Evolutionary conservation across 371 early-diverging fungal species (phyloP).

Genomic region (Actinomortierella wolfii): DNA sequence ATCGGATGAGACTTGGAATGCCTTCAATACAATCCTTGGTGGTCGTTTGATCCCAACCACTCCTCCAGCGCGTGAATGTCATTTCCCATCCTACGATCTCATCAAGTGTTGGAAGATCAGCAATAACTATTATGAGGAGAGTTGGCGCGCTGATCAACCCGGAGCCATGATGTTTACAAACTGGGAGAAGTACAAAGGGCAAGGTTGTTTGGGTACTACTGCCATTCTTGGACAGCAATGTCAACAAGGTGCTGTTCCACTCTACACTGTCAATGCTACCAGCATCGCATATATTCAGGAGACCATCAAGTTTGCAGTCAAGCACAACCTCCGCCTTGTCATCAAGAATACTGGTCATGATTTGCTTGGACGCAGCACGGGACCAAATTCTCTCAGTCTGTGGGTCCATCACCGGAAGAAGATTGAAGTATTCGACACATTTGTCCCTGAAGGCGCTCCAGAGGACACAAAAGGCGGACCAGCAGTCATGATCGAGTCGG

Average conservation of each 20-base stretch:
- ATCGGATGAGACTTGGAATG: constrained; percentile 6
- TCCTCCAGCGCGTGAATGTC: constrained; percentile 21
- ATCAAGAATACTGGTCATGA: constrained; percentile 52
- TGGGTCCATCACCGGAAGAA: constrained; percentile 42
- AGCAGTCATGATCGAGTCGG: no score
- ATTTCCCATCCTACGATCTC: constrained; percentile 21
- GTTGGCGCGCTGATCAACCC: constrained; percentile 14
- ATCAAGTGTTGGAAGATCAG: constrained; percentile 16
- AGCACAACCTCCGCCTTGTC: constrained; percentile 34
- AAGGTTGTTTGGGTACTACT: no score
- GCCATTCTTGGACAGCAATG: no score
- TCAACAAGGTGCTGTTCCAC: no score
- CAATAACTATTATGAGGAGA: constrained; percentile 8
- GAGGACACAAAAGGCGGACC: no score
- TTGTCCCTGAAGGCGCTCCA: no score
- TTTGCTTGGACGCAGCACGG: constrained; percentile 35
- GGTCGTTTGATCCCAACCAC: constrained; percentile 23
- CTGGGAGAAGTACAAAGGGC: no score
- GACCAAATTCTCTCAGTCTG: constrained; percentile 37
- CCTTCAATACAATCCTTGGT: constrained; percentile 11
- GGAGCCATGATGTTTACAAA: constrained; percentile 17
- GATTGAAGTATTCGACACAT: constrained; percentile 18
- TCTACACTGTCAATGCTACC: no score
- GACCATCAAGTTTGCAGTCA: constrained; percentile 35
- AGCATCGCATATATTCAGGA: constrained; percentile 23